Base-by-base conservation (phyloP, 2,329 filamentous ascomycete species). In the Truncatella angustata region DNA sequence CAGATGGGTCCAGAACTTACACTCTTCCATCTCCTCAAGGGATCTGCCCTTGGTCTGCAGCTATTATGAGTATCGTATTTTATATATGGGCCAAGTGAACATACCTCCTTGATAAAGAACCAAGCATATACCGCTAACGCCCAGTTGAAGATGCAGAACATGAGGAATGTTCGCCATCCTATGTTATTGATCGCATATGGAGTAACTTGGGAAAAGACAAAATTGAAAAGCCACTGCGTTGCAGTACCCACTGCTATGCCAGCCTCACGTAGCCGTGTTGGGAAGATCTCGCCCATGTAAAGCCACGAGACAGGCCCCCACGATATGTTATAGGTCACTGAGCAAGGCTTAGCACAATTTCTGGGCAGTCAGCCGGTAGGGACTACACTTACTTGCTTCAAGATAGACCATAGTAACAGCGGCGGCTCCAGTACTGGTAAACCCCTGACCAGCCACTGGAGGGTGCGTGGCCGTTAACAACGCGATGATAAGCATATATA, bases 281-380 rank as follows among this genome's bases (percentile, higher is more conserved):
- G 76, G 57, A 81, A 81, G 53, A 81, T 79, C 54, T 77, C 69
- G 21, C 64, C 63, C 54, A 74, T 70, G 58, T 79, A 81, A 1
- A 78, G 68, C 66, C 78, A 81, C 14, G 75, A 73, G 3, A 80
- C 68, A 1, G 76, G 77, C 1, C 78, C 78, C 77, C 76, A 81
- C 0, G 71, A 75, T 35, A 77, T 73, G 30, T 77, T 76, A 58
- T 79, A 82, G 3, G 70, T 72, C 62, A 81, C 58, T 74, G 75
- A 72, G 51, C 70, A 71, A 14, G 74, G 60, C 57, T 79, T 47
- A 61, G 53, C 21, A 10, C 20, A 21, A 11, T 20, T 12, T 16
- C 18, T 16, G 12, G 23, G 14, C 18, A n/a, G 24, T 10, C 7
- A n/a, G 36, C n/a, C 16, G 3, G n/a, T 39, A 7, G 7, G 16